Conservation (phyloP, 306 rosid genomes). For the Ziziphus jujuba region DNA sequence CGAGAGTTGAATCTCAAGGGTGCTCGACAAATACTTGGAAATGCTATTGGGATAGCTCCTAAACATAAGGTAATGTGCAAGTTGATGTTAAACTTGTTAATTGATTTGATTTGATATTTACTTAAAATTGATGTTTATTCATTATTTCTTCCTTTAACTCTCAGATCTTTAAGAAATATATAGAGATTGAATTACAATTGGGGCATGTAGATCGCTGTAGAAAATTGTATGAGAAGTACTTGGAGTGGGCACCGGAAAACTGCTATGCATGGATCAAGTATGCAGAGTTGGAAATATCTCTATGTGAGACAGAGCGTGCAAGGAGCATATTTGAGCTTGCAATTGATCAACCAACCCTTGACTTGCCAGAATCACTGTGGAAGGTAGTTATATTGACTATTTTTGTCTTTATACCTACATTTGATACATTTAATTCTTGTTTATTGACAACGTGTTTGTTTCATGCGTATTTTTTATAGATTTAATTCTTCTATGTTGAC, state of each 20-base stretch:
- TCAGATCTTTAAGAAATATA: constrained; percentile 92
- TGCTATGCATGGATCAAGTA: no score
- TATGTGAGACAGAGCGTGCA: no score
- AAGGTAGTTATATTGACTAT: constrained; percentile 33
- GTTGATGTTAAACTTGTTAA: background rate
- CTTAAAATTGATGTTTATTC: background rate
- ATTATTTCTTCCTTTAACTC: constrained; percentile 1
- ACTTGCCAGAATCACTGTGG: no score
- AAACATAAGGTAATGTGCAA: constrained; percentile 69
- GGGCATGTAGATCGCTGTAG: constrained; percentile 84
- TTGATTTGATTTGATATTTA: background rate
- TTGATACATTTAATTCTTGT: no score
- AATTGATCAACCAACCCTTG: no score
- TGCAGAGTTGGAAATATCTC: no score
- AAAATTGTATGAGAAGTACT: constrained; percentile 77
- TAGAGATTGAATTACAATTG: constrained; percentile 91
- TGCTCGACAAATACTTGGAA: constrained; percentile 78
- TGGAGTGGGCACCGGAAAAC: no score
- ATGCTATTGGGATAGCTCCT: constrained; percentile 90
- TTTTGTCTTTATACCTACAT: no score
- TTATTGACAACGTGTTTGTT: no score
- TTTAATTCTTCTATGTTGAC: no score
- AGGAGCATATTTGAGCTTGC: no score
- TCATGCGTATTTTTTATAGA: no score
- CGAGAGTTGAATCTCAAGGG: constrained; percentile 76